A percentile compares a stretch with the other conserved stretches of the same genome.
phyloP scores from a whole-genome alignment of 148 eudicot genomes.

The Fallopia convolvulus region DNA sequence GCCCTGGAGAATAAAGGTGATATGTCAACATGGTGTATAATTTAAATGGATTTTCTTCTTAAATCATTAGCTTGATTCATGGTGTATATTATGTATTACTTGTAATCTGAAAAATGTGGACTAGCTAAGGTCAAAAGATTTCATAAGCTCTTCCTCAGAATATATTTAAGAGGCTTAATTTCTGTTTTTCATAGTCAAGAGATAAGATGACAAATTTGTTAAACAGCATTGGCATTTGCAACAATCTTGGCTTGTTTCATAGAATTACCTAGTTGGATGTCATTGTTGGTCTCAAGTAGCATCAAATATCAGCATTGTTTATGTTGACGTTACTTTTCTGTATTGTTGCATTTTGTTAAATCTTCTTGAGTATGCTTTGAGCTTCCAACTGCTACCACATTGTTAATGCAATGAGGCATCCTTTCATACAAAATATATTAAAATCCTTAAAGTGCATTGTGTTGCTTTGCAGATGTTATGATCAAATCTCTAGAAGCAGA shows the following conservation, averaged over 20 bases:
- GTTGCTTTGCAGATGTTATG: slow-evolving; percentile 44
- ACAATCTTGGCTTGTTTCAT: background rate
- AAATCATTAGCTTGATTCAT: background rate
- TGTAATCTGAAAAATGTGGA: background rate
- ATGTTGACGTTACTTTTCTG: background rate
- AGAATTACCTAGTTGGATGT: background rate
- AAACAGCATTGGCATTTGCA: background rate
- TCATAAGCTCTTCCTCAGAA: background rate
- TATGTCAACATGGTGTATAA: background rate
- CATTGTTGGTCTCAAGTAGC: background rate
- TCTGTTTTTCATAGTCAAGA: background rate
- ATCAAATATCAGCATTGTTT: background rate
- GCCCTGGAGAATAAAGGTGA: slow-evolving; percentile 72
- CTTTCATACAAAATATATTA: background rate
- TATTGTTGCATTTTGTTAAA: background rate
- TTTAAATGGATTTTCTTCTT: background rate
- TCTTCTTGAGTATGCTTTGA: background rate
- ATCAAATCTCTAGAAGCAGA: slow-evolving; percentile 60
- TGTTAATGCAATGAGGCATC: background rate
- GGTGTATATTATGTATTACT: background rate
- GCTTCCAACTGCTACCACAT: background rate
- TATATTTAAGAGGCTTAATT: background rate
- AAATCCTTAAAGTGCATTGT: slow-evolving; percentile 9
- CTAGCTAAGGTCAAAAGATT: background rate
- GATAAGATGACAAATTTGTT: background rate